Evolutionary conservation across 129 eudicot species (phyloP).

Genomic region (Solidago caesia): DNA sequence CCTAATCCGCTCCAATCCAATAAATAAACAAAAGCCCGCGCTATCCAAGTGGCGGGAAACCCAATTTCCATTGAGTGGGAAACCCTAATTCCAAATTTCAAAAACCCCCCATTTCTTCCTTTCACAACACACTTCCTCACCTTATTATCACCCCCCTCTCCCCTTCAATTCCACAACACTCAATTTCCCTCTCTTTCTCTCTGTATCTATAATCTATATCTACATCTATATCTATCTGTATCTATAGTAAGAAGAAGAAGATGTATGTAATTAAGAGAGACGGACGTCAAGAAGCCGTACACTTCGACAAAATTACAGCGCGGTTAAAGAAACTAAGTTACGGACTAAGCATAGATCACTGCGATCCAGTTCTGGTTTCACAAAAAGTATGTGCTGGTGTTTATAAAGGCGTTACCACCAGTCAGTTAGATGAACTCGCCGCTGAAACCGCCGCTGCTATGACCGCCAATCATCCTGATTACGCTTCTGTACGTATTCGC

Average conservation of each 20-base stretch:
- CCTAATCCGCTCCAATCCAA: background rate
- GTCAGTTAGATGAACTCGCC: slow-evolving; percentile 81
- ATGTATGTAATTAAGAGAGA: slow-evolving; percentile 94
- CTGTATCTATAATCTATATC: background rate
- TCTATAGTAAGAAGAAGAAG: background rate
- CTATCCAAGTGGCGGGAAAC: slow-evolving; percentile 26
- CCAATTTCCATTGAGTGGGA: background rate
- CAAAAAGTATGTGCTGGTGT: slow-evolving; percentile 96
- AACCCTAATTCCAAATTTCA: slow-evolving; percentile 23
- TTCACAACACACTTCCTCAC: background rate
- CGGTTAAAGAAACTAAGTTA: slow-evolving; percentile 85
- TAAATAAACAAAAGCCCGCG: slow-evolving; percentile 6
- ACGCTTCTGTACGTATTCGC: slow-evolving; percentile 56
- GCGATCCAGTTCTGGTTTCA: slow-evolving; percentile 82
- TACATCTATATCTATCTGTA: no score
- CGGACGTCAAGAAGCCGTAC: slow-evolving; percentile 80
- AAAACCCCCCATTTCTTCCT: background rate
- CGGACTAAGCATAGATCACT: slow-evolving; percentile 77
- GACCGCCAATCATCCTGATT: slow-evolving; percentile 90
- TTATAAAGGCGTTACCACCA: slow-evolving; percentile 84
- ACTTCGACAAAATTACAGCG: slow-evolving; percentile 88
- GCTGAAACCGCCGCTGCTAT: slow-evolving; percentile 85
- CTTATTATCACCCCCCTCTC: background rate
- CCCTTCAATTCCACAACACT: background rate
- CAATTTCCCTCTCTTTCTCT: background rate